Percentiles rank a stretch among this genome's conserved stretches.
These are phyloP conservation scores for Suillus subalutaceus DNA, from an alignment of 768 basidiomycete genomes.

Conservation along the genomic window DNA sequence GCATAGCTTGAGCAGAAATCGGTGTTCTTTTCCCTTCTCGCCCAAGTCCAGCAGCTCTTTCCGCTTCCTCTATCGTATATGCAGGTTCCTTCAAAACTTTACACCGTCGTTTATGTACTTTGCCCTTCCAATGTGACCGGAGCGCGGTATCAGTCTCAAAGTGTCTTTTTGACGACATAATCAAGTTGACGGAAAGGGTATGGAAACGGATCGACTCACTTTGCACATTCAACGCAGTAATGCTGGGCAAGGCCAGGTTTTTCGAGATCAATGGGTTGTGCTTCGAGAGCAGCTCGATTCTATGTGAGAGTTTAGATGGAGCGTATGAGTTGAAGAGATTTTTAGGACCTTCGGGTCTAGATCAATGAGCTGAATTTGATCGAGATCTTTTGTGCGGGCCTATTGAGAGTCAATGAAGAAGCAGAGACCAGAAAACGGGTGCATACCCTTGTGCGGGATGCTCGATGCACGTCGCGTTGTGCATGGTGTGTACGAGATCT, in stretches of 20 bases:
- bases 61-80: conserved; percentile 91
- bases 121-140: conserved; percentile 81
- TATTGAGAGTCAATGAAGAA: conserved; percentile 27
- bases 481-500: conserved; percentile 86
- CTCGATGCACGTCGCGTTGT: conserved; percentile 84
- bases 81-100: conserved; percentile 84
- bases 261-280: conserved; percentile 85
- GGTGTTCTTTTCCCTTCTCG: conserved; percentile 47
- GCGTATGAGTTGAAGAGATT: neutral
- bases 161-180: conserved; percentile 51
- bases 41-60: conserved; percentile 86
- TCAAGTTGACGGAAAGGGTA: neutral
- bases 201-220: conserved; percentile 50
- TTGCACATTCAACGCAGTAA: conserved; percentile 96
- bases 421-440: conserved; percentile 6
- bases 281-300: conserved; percentile 77
- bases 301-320: conserved; percentile 27
- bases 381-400: conserved; percentile 82
- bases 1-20: neutral
- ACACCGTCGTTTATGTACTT: conserved; percentile 89
- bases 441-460: conserved; percentile 76
- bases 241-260: conserved; percentile 92
- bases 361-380: conserved; percentile 92
- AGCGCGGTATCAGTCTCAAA: conserved; percentile 85
- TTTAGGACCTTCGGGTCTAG: conserved; percentile 75